phyloP scores from a whole-genome alignment of 495 filamentous ascomycete genomes.

The Alectoria sarmentosa region DNA sequence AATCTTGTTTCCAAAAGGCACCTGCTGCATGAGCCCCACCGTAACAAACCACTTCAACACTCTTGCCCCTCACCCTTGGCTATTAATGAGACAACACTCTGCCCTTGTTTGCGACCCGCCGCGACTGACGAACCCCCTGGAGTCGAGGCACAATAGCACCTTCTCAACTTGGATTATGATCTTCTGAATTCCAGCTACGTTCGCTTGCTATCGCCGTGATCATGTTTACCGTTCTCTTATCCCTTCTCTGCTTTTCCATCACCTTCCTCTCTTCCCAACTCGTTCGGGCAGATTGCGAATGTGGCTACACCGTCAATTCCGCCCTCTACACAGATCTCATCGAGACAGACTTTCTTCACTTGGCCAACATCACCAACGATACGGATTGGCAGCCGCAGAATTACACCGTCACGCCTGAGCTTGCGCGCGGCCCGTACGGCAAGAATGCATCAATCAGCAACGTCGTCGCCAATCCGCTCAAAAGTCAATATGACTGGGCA shows the following conservation, averaged over 20 bases:
- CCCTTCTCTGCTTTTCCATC: background rate
- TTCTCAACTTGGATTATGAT: constrained; percentile 9
- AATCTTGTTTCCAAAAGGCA: background rate
- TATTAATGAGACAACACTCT: background rate
- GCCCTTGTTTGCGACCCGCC: background rate
- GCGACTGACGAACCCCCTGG: background rate
- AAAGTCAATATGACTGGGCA: constrained; percentile 30
- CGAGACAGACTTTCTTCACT: constrained; percentile 60
- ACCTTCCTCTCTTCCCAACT: constrained; percentile 1
- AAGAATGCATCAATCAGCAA: constrained; percentile 51
- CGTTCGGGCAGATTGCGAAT: constrained; percentile 54
- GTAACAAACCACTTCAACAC: too few species aligned
- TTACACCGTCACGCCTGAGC: constrained; percentile 50
- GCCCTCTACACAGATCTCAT: constrained; percentile 59
- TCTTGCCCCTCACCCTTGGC: too few species aligned
- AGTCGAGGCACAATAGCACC: background rate
- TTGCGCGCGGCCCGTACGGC: constrained; percentile 56
- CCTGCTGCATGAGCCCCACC: background rate
- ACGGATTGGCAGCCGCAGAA: constrained; percentile 57
- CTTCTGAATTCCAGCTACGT: background rate
- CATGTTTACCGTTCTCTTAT: constrained; percentile 9
- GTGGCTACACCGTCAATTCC: constrained; percentile 53
- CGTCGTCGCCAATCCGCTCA: constrained; percentile 46
- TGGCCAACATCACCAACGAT: constrained; percentile 39
- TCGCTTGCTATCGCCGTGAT: constrained; percentile 1